Base-by-base conservation (phyloP, 768 basidiomycete species). In the Kondoa malvinella region DNA sequence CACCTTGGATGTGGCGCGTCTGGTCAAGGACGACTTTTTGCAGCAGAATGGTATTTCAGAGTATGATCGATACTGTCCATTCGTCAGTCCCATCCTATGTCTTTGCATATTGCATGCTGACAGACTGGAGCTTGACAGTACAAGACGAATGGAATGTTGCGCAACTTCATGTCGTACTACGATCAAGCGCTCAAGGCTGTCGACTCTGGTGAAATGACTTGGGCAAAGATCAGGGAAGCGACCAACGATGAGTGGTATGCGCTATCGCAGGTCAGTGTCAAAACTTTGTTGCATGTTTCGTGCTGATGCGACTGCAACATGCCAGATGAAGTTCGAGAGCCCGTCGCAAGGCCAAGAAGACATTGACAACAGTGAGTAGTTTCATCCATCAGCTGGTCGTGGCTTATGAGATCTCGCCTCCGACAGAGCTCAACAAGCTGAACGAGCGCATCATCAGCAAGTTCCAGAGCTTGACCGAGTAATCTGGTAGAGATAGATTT, bases 41-140 rank as follows among this genome's bases (percentile, higher is more conserved):
- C 94, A 96, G 77, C 94, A 99, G 79, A 97, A 99, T 74, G 95
- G 95, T 73, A 95, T 97, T 84, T 91, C 89, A 79, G 89, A 90
- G 76, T 96, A 95, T 75, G 94, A 97, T 77, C 84, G 91, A 64
- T 95, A 84, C 80, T 99, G 94, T 75, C 94, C 94, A 16, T 96
- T 99, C 83, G 95, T 85, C 95, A 97, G 86, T 95, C 92, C 15
- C 30, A 66, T 60, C 33, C 8, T 12, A 0, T 16, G 27, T 1
- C 31, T 31, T 25, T 66, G 3, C 4, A 8, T 4, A 26, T 33
- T 34, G 59, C 17, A 16, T 29, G n/a, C 64, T 69, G 25, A 60
- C 60, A 50, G n/a, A 16, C 34, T 34, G 15, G 64, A 27, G 26
- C 26, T 25, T 60, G 16, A 34, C 57, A 63, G 68, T 73, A 68